Conservation (phyloP, 805 yeast genomes). For the Blastobotrys muscicola region DNA sequence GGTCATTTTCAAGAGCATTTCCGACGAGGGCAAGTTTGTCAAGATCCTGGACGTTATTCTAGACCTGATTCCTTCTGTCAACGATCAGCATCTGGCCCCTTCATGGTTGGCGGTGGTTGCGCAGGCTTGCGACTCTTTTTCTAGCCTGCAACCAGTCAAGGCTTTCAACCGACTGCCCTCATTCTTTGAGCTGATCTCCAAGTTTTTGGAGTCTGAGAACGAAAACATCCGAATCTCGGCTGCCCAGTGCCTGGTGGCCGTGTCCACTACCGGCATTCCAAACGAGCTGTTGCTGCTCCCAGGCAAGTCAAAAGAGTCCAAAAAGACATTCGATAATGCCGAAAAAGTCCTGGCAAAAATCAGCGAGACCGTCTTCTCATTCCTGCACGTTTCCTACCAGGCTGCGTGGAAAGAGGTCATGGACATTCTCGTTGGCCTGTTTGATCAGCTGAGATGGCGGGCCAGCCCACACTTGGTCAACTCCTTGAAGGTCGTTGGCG, state of each 20-base stretch:
- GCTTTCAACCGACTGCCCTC: slow-evolving; percentile 50
- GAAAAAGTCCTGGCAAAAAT: slow-evolving; percentile 34
- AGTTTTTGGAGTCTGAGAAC: slow-evolving; percentile 59
- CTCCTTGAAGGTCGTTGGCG: slow-evolving; percentile 66
- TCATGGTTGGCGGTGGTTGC: slow-evolving; percentile 94
- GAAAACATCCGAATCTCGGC: slow-evolving; percentile 62
- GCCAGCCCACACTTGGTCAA: slow-evolving; percentile 61
- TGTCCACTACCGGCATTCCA: slow-evolving; percentile 57
- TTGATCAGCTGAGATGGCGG: slow-evolving; percentile 54
- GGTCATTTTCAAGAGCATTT: slow-evolving; percentile 61
- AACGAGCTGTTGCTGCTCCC: slow-evolving; percentile 41
- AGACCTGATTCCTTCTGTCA: slow-evolving; percentile 69
- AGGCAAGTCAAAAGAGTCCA: slow-evolving; percentile 21
- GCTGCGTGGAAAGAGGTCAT: slow-evolving; percentile 67
- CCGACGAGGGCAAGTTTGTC: slow-evolving; percentile 46
- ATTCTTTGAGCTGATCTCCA: slow-evolving; percentile 45
- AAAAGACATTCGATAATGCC: slow-evolving; percentile 47
- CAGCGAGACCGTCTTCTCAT: slow-evolving; percentile 45
- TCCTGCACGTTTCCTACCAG: slow-evolving; percentile 65
- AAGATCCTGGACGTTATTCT: slow-evolving; percentile 62
- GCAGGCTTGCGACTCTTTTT: slow-evolving; percentile 55
- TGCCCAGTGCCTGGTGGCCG: slow-evolving; percentile 77
- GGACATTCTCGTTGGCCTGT: slow-evolving; percentile 52
- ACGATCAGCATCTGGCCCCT: slow-evolving; percentile 80
- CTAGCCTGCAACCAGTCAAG: slow-evolving; percentile 40